Evolutionary conservation across 2,329 filamentous ascomycete species (phyloP).

Genomic region (Xylariaceae sp.): DNA sequence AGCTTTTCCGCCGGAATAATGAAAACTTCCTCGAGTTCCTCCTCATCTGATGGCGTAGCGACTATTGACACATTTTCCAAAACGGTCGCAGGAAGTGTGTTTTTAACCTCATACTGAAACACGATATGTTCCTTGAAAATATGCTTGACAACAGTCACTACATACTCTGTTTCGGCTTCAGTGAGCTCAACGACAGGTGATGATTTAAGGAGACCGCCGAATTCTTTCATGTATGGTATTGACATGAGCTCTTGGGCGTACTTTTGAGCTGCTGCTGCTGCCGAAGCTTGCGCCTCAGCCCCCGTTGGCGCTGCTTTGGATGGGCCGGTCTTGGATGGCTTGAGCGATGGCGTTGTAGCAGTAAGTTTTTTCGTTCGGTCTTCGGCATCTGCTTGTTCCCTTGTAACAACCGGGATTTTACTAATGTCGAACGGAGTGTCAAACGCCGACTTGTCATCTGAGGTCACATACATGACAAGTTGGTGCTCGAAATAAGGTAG

Average conservation of each 20-base stretch:
- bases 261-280: conserved; percentile 81
- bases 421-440: conserved; percentile 86
- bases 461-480: conserved; percentile 95
- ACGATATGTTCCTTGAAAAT: conserved; percentile 98
- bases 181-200: conserved; percentile 86
- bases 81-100: conserved; percentile 89
- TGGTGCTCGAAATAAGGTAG: conserved; percentile 95
- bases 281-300: conserved; percentile 76
- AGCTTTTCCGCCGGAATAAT: conserved; percentile 89
- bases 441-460: conserved; percentile 86
- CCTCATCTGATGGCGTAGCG: conserved; percentile 79
- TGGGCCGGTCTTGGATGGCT: conserved; percentile 83
- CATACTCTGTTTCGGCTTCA: conserved; percentile 96
- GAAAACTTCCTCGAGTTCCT: conserved; percentile 88
- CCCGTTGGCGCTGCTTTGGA: conserved; percentile 72
- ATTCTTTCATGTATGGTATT: conserved; percentile 89
- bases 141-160: conserved; percentile 92
- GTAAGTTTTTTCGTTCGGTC: conserved; percentile 98
- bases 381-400: conserved; percentile 94
- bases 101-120: conserved; percentile 96
- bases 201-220: conserved; percentile 91
- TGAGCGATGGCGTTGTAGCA: conserved; percentile 88
- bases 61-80: conserved; percentile 88
- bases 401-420: conserved; percentile 88
- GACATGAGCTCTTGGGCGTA: conserved; percentile 86